These are phyloP conservation scores for Torulaspora pretoriensis DNA, from an alignment of 1,139 yeast species.

Conservation along the genomic window DNA sequence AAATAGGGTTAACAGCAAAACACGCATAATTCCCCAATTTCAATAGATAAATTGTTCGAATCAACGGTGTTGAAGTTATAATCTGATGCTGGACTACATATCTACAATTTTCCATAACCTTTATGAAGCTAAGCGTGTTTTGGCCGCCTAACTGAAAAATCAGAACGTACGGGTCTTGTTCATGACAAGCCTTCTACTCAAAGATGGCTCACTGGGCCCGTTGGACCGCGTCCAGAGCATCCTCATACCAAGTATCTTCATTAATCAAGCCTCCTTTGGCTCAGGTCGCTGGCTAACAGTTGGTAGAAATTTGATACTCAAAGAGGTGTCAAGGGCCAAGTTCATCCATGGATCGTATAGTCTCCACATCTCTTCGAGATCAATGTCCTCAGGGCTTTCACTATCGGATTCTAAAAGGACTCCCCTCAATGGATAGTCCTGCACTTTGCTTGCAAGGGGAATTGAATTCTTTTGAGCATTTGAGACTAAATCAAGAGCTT, in stretches of 20 bases:
- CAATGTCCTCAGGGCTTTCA: constrained; percentile 25
- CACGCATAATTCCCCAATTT: background rate
- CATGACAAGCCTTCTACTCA: background rate
- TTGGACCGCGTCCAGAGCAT: constrained; percentile 1
- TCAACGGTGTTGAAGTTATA: background rate
- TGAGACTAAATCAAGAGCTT: constrained; percentile 15
- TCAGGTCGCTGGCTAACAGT: constrained; percentile 22
- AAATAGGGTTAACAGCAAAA: constrained; percentile 3
- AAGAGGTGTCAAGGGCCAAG: constrained; percentile 35
- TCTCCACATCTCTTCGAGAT: constrained; percentile 33
- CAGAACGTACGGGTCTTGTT: constrained; percentile 5
- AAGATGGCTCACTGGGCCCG: background rate
- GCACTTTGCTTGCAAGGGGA: constrained; percentile 11
- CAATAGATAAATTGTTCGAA: background rate
- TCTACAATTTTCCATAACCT: background rate
- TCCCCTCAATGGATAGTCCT: constrained; percentile 20
- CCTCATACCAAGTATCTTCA: constrained; percentile 5
- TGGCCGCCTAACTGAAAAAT: background rate
- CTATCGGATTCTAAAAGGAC: constrained; percentile 22
- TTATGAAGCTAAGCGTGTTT: background rate
- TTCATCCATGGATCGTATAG: constrained; percentile 37
- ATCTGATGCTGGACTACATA: background rate
- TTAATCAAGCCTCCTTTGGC: constrained; percentile 2
- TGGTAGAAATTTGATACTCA: constrained; percentile 37
- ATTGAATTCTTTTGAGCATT: constrained; percentile 18